A percentile compares a stretch with the other conserved stretches of the same genome.
Evolutionary conservation across 2,329 filamentous ascomycete genomes (phyloP).

Genomic region (Colletotrichum navitas): DNA sequence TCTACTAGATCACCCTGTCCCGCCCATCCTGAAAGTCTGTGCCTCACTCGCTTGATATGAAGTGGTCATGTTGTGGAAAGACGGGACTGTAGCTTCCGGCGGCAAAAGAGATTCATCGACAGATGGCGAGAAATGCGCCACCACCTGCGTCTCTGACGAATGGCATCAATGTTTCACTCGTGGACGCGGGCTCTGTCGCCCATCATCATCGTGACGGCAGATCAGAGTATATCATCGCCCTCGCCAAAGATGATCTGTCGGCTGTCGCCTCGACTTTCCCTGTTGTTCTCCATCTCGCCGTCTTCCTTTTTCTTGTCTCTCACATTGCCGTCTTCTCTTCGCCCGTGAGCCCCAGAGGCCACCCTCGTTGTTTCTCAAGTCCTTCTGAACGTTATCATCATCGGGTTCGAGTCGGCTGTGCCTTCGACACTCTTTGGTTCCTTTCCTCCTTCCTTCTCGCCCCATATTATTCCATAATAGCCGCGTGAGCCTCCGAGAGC

Average conservation of each 20-base stretch:
- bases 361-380: not conserved
- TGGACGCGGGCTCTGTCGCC: not conserved
- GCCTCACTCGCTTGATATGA: not conserved
- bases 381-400: conserved; percentile 5
- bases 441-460: not conserved
- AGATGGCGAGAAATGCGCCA: not conserved
- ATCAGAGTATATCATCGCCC: conserved; percentile 26
- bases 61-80: not conserved
- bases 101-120: conserved; percentile 40
- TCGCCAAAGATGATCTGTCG: conserved; percentile 25
- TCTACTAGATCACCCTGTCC: conserved; percentile 15
- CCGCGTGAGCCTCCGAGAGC: not conserved
- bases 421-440: conserved; percentile 13
- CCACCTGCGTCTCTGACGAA: not conserved
- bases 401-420: conserved; percentile 26
- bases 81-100: conserved; percentile 29
- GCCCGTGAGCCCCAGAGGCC: conserved; percentile 22
- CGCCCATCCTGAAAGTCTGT: not conserved
- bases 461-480: conserved; percentile 11
- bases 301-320: not conserved
- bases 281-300: not conserved
- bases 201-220: not conserved
- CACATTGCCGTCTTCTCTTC: not conserved
- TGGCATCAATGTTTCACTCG: conserved; percentile 9
- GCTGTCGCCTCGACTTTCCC: conserved; percentile 4